Conservation (phyloP, 2,329 filamentous ascomycete genomes). For the Ophiosphaerella herpotricha region DNA sequence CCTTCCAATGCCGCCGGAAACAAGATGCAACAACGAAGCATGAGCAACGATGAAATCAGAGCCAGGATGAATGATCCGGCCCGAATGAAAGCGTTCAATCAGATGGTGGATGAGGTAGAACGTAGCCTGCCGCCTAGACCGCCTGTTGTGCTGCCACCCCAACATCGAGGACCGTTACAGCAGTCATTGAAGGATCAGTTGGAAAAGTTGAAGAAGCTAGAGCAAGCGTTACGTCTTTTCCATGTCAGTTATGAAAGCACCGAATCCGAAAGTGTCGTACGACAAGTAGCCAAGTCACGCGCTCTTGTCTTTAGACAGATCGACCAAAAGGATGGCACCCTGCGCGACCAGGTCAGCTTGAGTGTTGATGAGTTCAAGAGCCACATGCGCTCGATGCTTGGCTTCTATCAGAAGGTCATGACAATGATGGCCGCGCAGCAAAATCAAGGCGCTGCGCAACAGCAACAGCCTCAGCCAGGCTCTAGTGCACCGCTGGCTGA, state of each 20-base stretch:
- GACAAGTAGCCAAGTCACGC: conserved; percentile 31
- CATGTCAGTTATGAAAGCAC: conserved; percentile 29
- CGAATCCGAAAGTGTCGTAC: conserved; percentile 32
- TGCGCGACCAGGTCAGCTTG: conserved; percentile 35
- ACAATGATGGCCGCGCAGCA: conserved; percentile 29
- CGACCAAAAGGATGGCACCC: conserved; percentile 31
- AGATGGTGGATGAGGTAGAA: conserved; percentile 36
- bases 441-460: conserved; percentile 17
- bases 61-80: conserved; percentile 33
- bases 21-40: conserved; percentile 30
- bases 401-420: conserved; percentile 36
- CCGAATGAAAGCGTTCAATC: conserved; percentile 30
- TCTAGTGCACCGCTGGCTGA: conserved; percentile 29
- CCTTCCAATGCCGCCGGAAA: conserved; percentile 32
- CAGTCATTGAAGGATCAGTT: conserved; percentile 33
- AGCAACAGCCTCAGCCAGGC: conserved; percentile 22
- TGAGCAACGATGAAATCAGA: conserved; percentile 29
- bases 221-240: conserved; percentile 39
- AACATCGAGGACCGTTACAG: conserved; percentile 33
- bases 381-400: conserved; percentile 28
- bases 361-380: conserved; percentile 34
- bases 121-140: conserved; percentile 27
- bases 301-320: conserved; percentile 35
- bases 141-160: conserved; percentile 24
- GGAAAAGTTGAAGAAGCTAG: conserved; percentile 31